Conservation (phyloP, 1,284 basidiomycete genomes). For the Leccinum subfulvum region DNA sequence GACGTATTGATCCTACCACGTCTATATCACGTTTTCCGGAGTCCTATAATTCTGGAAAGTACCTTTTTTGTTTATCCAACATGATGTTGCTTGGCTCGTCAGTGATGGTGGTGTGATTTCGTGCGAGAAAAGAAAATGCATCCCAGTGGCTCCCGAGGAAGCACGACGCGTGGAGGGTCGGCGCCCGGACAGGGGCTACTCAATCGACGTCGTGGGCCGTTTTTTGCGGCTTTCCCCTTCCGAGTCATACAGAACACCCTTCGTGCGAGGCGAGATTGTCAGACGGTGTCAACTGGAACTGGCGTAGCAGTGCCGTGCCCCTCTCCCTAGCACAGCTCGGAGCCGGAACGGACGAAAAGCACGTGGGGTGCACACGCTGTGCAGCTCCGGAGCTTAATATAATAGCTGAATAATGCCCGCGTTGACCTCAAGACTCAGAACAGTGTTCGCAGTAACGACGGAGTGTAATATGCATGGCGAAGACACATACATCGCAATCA, state of each 20-base stretch:
- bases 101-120: neutral
- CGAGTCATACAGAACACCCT: too few species aligned
- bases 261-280: neutral
- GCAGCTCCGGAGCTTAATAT: too few species aligned
- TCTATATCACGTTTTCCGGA: neutral
- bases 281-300: neutral
- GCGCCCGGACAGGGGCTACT: neutral
- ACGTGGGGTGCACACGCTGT: too few species aligned
- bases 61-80: neutral
- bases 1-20: conserved; percentile 28
- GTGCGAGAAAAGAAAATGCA: neutral
- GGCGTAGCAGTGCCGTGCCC: neutral
- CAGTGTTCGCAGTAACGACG: too few species aligned
- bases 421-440: too few species aligned
- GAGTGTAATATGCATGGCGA: too few species aligned
- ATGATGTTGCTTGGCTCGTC: neutral
- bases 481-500: too few species aligned
- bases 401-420: too few species aligned
- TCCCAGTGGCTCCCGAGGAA: neutral
- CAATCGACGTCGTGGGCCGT: neutral
- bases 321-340: too few species aligned
- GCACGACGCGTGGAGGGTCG: neutral
- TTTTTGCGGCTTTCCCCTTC: neutral
- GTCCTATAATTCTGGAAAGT: neutral
- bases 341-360: too few species aligned